A percentile compares a stretch with the other conserved stretches of the same genome.
These are phyloP conservation scores for Sclerotinia borealis DNA, from an alignment of 2,329 filamentous ascomycete genomes.

Conservation along the genomic window DNA sequence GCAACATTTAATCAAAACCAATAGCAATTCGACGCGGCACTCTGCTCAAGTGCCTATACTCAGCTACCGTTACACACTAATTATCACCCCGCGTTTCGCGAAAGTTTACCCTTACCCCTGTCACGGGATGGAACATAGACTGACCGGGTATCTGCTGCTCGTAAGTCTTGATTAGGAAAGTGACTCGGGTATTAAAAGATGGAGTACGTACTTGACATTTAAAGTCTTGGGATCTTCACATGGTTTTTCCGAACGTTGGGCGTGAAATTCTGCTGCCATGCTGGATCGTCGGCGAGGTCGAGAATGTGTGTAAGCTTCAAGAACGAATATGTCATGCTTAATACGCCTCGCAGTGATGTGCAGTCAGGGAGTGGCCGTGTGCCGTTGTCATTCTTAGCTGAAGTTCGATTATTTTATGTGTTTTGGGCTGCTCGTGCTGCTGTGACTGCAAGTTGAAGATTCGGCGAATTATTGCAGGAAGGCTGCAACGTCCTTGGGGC, in stretches of 20 bases:
- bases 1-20: neutral
- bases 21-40: neutral
- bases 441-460: neutral
- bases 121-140: neutral
- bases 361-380: neutral
- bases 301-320: slow-evolving; percentile 9
- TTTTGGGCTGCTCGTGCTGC: neutral
- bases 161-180: slow-evolving; percentile 7
- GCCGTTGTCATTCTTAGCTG: neutral
- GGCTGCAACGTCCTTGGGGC: neutral
- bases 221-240: neutral
- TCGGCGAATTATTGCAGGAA: slow-evolving; percentile 4
- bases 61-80: neutral
- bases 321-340: slow-evolving; percentile 1
- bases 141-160: slow-evolving; percentile 6
- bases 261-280: neutral
- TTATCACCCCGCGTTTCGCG: slow-evolving; percentile 5
- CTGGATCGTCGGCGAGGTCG: slow-evolving; percentile 8
- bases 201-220: slow-evolving; percentile 7
- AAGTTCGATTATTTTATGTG: neutral
- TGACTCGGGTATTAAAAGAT: neutral
- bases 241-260: slow-evolving; percentile 8
- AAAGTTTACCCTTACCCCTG: neutral
- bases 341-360: slow-evolving; percentile 7
- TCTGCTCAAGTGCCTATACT: neutral